A percentile compares a stretch with the other conserved stretches of the same genome.
Evolutionary conservation across 192 early-diverging fungal genomes (phyloP).

Genomic region (Gaertneriomyces sp.): DNA sequence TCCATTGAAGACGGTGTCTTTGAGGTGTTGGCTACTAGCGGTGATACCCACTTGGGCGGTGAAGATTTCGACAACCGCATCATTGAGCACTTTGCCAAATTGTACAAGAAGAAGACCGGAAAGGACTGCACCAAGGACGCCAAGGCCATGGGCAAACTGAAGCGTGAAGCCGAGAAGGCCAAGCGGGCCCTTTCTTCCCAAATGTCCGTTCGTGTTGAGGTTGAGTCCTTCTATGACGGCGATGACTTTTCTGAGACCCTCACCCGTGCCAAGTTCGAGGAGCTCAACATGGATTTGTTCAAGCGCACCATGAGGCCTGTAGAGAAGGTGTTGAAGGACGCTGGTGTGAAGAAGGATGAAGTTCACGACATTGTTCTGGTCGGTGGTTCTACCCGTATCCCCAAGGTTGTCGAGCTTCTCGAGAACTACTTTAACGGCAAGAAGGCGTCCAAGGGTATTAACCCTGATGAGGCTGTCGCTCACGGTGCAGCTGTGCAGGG

Average conservation of each 20-base stretch:
- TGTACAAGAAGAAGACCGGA: constrained; percentile 86
- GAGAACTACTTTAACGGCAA: constrained; percentile 95
- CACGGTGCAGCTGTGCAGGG: constrained; percentile 97
- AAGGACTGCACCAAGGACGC: constrained; percentile 78
- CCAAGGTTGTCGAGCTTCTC: constrained; percentile 90
- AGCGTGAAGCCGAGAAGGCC: constrained; percentile 94
- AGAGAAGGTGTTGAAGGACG: constrained; percentile 90
- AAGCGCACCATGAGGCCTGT: constrained; percentile 91
- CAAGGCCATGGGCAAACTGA: constrained; percentile 91
- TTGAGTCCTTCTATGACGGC: constrained; percentile 87
- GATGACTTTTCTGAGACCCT: constrained; percentile 89
- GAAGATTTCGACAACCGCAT: constrained; percentile 98
- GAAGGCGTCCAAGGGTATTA: constrained; percentile 94
- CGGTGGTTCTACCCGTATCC: constrained; percentile 98
- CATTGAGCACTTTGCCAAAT: constrained; percentile 88
- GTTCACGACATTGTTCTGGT: constrained; percentile 97
- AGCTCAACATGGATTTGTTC: constrained; percentile 90
- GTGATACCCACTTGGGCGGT: constrained; percentile 87
- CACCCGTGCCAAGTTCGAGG: constrained; percentile 96
- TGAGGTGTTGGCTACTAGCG: constrained; percentile 90
- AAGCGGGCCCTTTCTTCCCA: constrained; percentile 94
- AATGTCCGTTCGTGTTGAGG: constrained; percentile 87
- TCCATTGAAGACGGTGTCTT: constrained; percentile 96
- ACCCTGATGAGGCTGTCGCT: constrained; percentile 98
- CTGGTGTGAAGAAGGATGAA: constrained; percentile 74